Evolutionary conservation across 2,329 filamentous ascomycete species (phyloP).

Genomic region (Neoascochyta sp.): DNA sequence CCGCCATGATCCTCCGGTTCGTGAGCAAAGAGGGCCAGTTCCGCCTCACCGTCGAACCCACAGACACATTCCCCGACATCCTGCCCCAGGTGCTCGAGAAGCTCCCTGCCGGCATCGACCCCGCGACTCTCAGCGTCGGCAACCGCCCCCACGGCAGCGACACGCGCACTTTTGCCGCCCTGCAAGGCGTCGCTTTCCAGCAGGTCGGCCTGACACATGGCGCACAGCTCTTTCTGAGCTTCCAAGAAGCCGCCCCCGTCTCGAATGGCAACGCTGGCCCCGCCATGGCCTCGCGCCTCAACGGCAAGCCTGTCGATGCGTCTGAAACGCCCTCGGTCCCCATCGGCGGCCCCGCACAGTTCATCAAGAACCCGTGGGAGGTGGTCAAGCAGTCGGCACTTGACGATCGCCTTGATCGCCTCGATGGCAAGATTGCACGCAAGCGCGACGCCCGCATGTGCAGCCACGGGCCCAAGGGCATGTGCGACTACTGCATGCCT

Average conservation of each 20-base stretch:
- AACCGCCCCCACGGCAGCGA: conserved; percentile 60
- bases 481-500: conserved; percentile 99
- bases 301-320: conserved; percentile 68
- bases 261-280: conserved; percentile 49
- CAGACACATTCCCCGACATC: conserved; percentile 65
- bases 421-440: conserved; percentile 83
- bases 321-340: conserved; percentile 64
- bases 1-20: conserved; percentile 74
- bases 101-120: conserved; percentile 54
- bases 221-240: conserved; percentile 84
- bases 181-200: conserved; percentile 55
- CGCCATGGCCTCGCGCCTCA: conserved; percentile 61
- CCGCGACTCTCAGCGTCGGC: conserved; percentile 55
- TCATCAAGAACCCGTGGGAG: conserved; percentile 90
- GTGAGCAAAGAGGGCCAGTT: conserved; percentile 91
- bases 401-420: conserved; percentile 80
- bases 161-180: conserved; percentile 49
- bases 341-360: conserved; percentile 53
- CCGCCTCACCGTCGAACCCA: conserved; percentile 72
- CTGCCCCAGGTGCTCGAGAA: conserved; percentile 56
- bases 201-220: conserved; percentile 70
- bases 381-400: conserved; percentile 80
- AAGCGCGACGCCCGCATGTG: conserved; percentile 80
- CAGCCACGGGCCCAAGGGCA: conserved; percentile 90
- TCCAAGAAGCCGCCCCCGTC: conserved; percentile 56